These are phyloP conservation scores for Phaeosphaeria sp. DNA, from an alignment of 2,329 filamentous ascomycete species.

Conservation along the genomic window DNA sequence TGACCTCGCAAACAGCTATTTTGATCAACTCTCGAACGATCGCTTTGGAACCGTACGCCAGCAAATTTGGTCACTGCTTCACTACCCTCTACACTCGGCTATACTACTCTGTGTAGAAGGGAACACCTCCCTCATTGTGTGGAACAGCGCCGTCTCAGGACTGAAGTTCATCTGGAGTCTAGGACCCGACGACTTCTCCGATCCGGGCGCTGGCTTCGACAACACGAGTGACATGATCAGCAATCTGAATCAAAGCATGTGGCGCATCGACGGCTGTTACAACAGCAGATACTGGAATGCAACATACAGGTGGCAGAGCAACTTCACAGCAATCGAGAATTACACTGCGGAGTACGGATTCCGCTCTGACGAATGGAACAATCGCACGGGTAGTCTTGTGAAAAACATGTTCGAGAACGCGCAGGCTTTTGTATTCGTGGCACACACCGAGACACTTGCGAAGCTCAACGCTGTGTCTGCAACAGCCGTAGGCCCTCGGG, in stretches of 20 bases:
- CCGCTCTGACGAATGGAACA: conserved; percentile 25
- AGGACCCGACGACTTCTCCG: conserved; percentile 15
- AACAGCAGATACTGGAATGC: conserved; percentile 24
- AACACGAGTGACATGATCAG: conserved; percentile 9
- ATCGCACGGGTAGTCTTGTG: conserved; percentile 19
- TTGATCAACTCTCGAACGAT: conserved; percentile 58
- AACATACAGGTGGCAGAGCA: conserved; percentile 27
- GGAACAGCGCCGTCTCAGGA: conserved; percentile 31
- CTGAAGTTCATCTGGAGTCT: conserved; percentile 28
- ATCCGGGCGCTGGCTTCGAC: conserved; percentile 22
- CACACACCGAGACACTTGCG: conserved; percentile 29
- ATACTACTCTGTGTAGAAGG: conserved; percentile 68
- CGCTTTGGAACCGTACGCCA: conserved; percentile 60
- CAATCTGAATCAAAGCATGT: conserved; percentile 29
- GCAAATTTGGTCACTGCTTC: conserved; percentile 61
- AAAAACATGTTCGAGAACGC: conserved; percentile 25
- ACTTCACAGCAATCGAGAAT: conserved; percentile 31
- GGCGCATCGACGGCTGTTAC: conserved; percentile 23
- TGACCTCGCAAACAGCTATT: conserved; percentile 53
- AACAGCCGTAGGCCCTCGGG: conserved; percentile 1
- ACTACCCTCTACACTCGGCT: conserved; percentile 67
- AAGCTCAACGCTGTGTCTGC: conserved; percentile 30
- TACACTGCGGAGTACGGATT: conserved; percentile 26
- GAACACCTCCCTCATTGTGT: conserved; percentile 35
- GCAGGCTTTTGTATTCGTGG: conserved; percentile 32